Conservation (phyloP, 2,329 filamentous ascomycete genomes). For the Trichoderma endophyticum region DNA sequence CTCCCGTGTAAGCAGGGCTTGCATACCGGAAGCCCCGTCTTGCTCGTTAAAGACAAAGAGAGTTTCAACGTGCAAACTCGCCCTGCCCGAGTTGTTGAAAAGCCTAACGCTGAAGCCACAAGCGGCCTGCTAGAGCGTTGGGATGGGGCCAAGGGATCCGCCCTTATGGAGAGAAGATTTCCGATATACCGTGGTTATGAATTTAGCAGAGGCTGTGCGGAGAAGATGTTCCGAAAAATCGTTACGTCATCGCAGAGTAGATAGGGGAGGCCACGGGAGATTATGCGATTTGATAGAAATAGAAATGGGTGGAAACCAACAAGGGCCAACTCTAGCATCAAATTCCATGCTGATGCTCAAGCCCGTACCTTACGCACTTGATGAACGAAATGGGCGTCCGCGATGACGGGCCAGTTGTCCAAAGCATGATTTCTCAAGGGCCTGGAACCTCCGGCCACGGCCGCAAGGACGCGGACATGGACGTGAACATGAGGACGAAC, state of each 20-base stretch:
- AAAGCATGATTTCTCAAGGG: conserved; percentile 10
- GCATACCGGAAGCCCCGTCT: conserved; percentile 6
- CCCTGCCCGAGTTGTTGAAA: background rate
- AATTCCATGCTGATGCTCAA: background rate
- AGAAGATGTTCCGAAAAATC: background rate
- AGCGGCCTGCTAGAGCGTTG: background rate
- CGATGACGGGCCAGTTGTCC: background rate
- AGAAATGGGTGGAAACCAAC: background rate
- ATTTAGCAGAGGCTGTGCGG: background rate
- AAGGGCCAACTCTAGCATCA: background rate
- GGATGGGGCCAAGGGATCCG: background rate
- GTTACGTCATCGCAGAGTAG: conserved; percentile 9
- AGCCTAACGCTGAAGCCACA: background rate
- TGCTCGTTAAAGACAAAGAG: background rate
- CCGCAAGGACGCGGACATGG: background rate
- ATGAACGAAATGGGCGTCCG: conserved; percentile 3
- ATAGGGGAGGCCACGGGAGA: background rate
- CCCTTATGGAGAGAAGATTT: background rate
- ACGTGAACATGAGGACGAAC: background rate
- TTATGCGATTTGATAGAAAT: conserved; percentile 1
- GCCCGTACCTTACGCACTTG: background rate
- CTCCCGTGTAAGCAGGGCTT: conserved; percentile 14
- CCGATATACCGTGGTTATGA: background rate
- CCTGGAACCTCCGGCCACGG: background rate
- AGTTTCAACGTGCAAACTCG: background rate